Base-by-base conservation (phyloP, 495 filamentous ascomycete species). In the Trichodelitschia bisporula region DNA sequence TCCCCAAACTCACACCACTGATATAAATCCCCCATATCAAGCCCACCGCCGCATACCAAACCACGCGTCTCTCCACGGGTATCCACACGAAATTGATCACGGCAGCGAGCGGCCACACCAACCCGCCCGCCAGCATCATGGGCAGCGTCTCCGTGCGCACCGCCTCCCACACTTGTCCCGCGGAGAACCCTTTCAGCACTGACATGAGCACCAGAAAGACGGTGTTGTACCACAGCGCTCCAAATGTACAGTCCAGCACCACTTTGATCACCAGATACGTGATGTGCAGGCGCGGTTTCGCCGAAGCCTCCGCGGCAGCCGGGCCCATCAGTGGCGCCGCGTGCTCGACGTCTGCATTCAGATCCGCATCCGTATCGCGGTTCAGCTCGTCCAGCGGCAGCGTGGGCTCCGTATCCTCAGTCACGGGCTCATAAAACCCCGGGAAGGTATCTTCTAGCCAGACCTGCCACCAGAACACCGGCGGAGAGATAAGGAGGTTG, bases 11-110 rank as follows among this genome's bases (percentile, higher is more conserved):
- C n/a, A n/a, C n/a, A n/a, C n/a, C n/a, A n/a, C 79, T 84, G 48
- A 93, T 55, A 54, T 82, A 93, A 29, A 90, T 49, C 1, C 77
- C 76, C 86, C 86, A 97, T 15, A 58, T 68, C 26, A 97, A 43
- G 2, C 84, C 82, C 17, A 80, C 76, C 31, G 77, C 48, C 45
- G 70, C 70, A 0, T 73, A 80, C 48, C 83, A 66, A 17, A 93
- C 54, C 27, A 76, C 69, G 36, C 84, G 56, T 19, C 59, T 58
- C 40, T 86, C 64, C 10, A 86, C 66, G 3, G 71, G 78, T 15
- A 97, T 57, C 27, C 89, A 59, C 0, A 70, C 66, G 47, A 77
- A 93, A 48, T 80, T 77, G 14, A 86, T 41, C 15, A 75, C 28
- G 30, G 72, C 76, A 4, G 93, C 74, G n/a, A 69, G 28, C 2